These are phyloP conservation scores for Miamiensis avidus DNA, from an alignment of 169 alveolate species.

Conservation along the genomic window DNA sequence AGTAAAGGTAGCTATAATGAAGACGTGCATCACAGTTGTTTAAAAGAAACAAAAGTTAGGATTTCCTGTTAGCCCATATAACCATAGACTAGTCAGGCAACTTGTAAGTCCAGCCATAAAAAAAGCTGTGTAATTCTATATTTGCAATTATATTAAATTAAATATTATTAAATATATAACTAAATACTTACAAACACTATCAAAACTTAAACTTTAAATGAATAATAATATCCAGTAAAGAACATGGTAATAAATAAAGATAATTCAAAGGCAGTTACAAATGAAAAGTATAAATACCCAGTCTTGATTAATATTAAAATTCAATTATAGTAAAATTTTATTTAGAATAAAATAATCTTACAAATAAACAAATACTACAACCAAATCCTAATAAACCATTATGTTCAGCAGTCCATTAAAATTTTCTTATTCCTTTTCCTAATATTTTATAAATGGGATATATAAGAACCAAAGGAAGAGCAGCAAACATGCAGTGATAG, in stretches of 20 bases:
- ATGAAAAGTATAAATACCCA: neutral
- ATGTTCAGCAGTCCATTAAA: neutral
- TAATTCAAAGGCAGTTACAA: neutral
- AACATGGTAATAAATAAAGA: neutral
- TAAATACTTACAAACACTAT: neutral
- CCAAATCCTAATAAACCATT: constrained; percentile 9
- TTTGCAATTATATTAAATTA: neutral
- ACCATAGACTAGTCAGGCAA: constrained; percentile 7
- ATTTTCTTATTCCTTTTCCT: constrained; percentile 3
- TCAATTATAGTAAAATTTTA: too few relatives aligned
- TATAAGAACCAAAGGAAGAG: constrained; percentile 3
- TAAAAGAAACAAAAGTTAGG: constrained; percentile 22
- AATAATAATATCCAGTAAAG: constrained; percentile 15
- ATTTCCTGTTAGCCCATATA: constrained; percentile 17
- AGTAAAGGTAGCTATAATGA: neutral
- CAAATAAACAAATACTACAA: constrained; percentile 4
- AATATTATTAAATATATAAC: neutral
- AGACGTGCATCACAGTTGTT: constrained; percentile 2
- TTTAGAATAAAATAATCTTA: neutral
- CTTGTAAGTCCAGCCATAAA: constrained; percentile 10
- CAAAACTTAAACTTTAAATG: neutral
- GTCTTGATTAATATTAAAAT: neutral
- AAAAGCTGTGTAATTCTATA: neutral
- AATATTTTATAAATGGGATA: constrained; percentile 13
- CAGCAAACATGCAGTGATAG: constrained; percentile 5